A percentile compares a stretch with the other conserved stretches of the same genome.
Conservation (phyloP, 768 basidiomycete species). For the Leccinellum albellum region DNA sequence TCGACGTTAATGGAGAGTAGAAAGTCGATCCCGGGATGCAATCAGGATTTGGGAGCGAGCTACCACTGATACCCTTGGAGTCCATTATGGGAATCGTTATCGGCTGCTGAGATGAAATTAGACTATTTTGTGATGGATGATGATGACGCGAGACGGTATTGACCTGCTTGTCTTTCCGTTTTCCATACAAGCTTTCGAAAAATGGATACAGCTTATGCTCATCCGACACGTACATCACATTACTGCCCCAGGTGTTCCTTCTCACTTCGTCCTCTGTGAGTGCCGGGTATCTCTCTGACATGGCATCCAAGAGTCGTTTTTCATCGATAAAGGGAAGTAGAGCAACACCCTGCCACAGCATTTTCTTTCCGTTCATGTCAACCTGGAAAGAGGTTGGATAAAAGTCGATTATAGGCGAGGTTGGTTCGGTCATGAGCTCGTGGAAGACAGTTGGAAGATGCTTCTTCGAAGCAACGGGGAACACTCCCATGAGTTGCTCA, state of each 20-base stretch:
- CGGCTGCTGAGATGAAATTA: constrained; percentile 48
- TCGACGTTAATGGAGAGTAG: constrained; percentile 61
- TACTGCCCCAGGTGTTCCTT: constrained; percentile 82
- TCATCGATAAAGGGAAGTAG: constrained; percentile 94
- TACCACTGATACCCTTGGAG: constrained; percentile 79
- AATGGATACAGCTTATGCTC: constrained; percentile 84
- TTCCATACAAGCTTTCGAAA: constrained; percentile 86
- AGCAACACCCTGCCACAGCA: constrained; percentile 99
- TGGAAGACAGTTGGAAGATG: constrained; percentile 90
- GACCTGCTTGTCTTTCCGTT: constrained; percentile 76
- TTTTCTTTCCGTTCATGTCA: constrained; percentile 99
- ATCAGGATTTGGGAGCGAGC: constrained; percentile 76
- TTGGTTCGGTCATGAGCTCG: constrained; percentile 76
- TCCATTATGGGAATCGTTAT: constrained; percentile 62
- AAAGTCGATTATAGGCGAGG: constrained; percentile 94
- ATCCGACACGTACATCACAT: constrained; percentile 78
- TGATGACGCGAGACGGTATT: constrained; percentile 23
- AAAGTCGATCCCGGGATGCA: constrained; percentile 93
- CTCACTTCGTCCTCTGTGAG: constrained; percentile 78
- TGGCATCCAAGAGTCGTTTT: constrained; percentile 76
- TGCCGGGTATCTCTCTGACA: constrained; percentile 60
- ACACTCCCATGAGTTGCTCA: constrained; percentile 97
- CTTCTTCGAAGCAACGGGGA: constrained; percentile 81
- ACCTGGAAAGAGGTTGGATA: constrained; percentile 90
- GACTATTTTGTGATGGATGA: constrained; percentile 1